phyloP scores from a whole-genome alignment of 192 early-diverging fungal species.

The Linnemannia exigua region DNA sequence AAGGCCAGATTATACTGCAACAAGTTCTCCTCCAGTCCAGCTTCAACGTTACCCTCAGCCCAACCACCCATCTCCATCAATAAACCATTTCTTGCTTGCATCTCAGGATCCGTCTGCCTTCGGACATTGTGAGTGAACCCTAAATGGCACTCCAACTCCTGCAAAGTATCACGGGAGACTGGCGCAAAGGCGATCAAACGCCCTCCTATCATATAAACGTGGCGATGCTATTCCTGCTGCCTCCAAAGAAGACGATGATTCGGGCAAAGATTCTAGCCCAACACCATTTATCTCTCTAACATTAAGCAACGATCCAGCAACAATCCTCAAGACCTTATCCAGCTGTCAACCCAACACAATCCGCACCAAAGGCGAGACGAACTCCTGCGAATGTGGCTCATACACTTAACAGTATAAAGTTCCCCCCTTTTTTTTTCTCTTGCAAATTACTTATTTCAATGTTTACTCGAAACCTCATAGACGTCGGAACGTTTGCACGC shows the following conservation, averaged over 20 bases:
- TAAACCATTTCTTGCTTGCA: neutral
- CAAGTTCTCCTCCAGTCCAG: neutral
- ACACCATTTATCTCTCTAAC: neutral
- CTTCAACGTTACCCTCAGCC: neutral
- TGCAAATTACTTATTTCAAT: too few species aligned
- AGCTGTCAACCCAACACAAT: neutral
- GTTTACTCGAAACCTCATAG: too few species aligned
- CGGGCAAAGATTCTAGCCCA: neutral
- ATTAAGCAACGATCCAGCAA: neutral
- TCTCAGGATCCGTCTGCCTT: neutral
- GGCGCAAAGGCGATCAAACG: neutral
- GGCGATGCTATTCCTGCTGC: neutral
- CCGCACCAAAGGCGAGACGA: too few species aligned
- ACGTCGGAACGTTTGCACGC: neutral
- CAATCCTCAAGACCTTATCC: neutral
- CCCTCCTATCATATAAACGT: neutral
- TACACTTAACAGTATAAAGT: too few species aligned
- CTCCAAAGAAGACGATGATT: too few species aligned
- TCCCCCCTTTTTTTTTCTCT: too few species aligned
- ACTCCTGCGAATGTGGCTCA: too few species aligned
- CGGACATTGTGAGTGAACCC: neutral
- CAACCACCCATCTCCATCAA: neutral
- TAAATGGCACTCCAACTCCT: neutral
- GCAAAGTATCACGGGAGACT: neutral
- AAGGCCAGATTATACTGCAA: neutral